Evolutionary conservation across 2,329 filamentous ascomycete genomes (phyloP).

Genomic region (Fusarium sp.): DNA sequence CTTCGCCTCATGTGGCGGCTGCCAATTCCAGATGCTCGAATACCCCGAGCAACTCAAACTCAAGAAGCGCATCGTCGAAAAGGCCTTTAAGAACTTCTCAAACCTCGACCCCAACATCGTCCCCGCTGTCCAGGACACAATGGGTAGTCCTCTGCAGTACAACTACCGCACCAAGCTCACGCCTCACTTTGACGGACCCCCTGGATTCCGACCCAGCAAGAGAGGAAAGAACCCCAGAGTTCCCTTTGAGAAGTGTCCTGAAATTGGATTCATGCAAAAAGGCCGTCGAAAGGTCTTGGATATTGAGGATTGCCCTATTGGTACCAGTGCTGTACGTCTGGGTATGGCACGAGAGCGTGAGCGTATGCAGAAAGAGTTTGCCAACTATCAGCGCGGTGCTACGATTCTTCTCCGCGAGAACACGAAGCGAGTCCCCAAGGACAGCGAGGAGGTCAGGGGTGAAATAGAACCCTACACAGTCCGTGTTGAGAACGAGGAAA

Average conservation of each 20-base stretch:
- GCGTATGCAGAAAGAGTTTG: constrained; percentile 75
- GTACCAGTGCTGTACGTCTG: constrained; percentile 82
- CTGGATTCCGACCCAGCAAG: constrained; percentile 59
- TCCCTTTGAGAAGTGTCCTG: constrained; percentile 71
- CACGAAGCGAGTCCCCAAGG: constrained; percentile 72
- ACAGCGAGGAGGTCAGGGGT: constrained; percentile 43
- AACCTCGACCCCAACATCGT: constrained; percentile 78
- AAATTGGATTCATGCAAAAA: constrained; percentile 91
- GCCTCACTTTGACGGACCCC: constrained; percentile 89
- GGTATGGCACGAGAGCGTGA: constrained; percentile 84
- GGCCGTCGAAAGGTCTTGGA: constrained; percentile 83
- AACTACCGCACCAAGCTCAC: constrained; percentile 97
- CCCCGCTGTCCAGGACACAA: constrained; percentile 82
- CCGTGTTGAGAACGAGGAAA: constrained; percentile 61
- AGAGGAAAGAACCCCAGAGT: constrained; percentile 59
- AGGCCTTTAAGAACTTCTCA: constrained; percentile 92
- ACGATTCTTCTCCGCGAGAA: constrained; percentile 90
- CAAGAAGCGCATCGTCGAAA: constrained; percentile 88
- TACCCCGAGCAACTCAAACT: constrained; percentile 86
- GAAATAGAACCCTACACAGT: constrained; percentile 49
- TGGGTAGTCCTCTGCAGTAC: constrained; percentile 89
- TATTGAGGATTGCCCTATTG: constrained; percentile 97
- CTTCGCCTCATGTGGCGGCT: constrained; percentile 87
- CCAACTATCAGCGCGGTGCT: constrained; percentile 80
- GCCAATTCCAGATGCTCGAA: constrained; percentile 96